These are phyloP conservation scores for Paratinospora sagittata DNA, from an alignment of 164 flowering plant genomes.

Conservation along the genomic window DNA sequence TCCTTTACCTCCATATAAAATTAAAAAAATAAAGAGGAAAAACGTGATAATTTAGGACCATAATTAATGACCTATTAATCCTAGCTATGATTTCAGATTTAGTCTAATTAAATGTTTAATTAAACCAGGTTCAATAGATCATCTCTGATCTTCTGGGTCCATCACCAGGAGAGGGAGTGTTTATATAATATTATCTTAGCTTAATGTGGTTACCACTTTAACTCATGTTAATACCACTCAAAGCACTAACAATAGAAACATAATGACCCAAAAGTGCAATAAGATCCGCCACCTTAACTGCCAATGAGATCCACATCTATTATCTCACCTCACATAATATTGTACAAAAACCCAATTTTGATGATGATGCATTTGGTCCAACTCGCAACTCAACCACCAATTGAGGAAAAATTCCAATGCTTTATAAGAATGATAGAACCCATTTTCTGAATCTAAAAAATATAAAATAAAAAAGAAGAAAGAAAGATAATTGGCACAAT, in stretches of 20 bases:
- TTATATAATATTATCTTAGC: slow-evolving; percentile 6
- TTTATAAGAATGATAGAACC: too few relatives aligned
- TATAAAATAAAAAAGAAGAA: too few relatives aligned
- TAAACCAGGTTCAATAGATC: slow-evolving; percentile 5
- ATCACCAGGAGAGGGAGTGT: neutral
- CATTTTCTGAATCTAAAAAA: too few relatives aligned
- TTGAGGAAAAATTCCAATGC: too few relatives aligned
- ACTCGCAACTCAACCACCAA: too few relatives aligned
- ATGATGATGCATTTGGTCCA: too few relatives aligned
- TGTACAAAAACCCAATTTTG: too few relatives aligned
- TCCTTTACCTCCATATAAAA: neutral
- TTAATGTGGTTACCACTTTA: slow-evolving; percentile 1
- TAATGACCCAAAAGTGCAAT: neutral
- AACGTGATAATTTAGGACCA: neutral
- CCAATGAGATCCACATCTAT: neutral
- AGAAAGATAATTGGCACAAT: too few relatives aligned
- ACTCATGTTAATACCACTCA: neutral
- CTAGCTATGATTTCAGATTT: slow-evolving; percentile 3
- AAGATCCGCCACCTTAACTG: neutral
- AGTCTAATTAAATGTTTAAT: neutral
- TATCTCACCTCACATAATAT: too few relatives aligned
- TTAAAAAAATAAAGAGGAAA: neutral
- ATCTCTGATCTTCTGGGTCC: neutral
- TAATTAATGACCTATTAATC: slow-evolving; percentile 9
- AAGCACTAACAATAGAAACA: neutral